Conservation (phyloP, 441 rosid genomes). For the Syzygium syzygioides region DNA sequence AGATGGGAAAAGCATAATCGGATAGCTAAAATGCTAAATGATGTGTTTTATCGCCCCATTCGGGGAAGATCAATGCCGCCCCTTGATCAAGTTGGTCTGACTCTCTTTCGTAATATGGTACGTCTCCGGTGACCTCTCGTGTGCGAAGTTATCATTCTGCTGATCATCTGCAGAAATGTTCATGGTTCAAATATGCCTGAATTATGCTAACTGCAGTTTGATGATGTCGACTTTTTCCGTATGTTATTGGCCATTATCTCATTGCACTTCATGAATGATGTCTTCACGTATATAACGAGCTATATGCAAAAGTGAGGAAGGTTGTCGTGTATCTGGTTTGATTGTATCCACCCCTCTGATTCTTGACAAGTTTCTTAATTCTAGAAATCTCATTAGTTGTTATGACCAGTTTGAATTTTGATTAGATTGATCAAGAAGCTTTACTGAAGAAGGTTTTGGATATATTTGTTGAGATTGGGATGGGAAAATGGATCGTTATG, state of each 20-base stretch:
- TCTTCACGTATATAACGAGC: conserved; percentile 61
- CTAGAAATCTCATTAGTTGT: neutral
- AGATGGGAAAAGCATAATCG: conserved; percentile 88
- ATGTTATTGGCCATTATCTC: neutral
- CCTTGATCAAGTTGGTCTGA: conserved; percentile 78
- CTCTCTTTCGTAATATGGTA: conserved; percentile 81
- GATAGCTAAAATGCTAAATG: conserved; percentile 76
- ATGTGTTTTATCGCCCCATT: conserved; percentile 77
- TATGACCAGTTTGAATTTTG: neutral
- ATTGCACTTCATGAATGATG: neutral
- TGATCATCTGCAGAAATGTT: neutral
- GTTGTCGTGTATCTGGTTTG: conserved; percentile 67
- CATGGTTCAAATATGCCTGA: neutral
- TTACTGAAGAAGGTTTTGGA: conserved; percentile 75
- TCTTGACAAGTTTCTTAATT: neutral
- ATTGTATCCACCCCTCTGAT: neutral
- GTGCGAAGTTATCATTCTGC: neutral
- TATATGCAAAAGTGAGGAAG: conserved; percentile 56
- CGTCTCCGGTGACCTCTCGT: neutral
- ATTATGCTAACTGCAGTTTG: neutral
- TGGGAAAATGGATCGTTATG: conserved; percentile 68
- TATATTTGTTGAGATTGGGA: conserved; percentile 85
- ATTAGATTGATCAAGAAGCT: conserved; percentile 75
- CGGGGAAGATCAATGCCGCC: conserved; percentile 69
- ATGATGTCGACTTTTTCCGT: neutral